phyloP scores from a whole-genome alignment of 768 basidiomycete species.

The Agrocybe pediades region DNA sequence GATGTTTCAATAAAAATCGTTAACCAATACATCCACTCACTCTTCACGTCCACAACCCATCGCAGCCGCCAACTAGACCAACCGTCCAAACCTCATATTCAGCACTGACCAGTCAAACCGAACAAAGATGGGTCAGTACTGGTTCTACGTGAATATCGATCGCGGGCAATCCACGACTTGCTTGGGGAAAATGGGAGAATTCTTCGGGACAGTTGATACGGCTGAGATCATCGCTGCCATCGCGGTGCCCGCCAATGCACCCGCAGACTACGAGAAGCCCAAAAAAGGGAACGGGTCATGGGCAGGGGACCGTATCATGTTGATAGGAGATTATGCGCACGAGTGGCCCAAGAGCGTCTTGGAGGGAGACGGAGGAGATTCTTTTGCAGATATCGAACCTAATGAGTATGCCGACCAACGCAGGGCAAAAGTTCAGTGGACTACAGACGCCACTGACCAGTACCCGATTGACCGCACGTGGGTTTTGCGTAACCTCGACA shows the following conservation, averaged over 20 bases:
- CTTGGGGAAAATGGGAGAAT: slow-evolving; percentile 8
- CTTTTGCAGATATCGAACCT: no score
- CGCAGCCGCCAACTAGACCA: no score
- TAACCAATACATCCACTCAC: no score
- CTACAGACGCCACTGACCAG: background rate
- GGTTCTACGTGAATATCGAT: slow-evolving; percentile 5
- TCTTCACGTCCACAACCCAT: no score
- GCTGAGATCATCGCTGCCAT: background rate
- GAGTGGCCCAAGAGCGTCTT: background rate
- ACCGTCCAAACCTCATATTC: no score
- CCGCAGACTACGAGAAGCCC: background rate
- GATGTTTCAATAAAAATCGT: no score
- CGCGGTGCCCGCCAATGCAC: background rate
- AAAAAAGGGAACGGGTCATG: background rate
- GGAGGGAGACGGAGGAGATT: no score
- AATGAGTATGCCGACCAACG: background rate
- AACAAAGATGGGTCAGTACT: slow-evolving; percentile 9
- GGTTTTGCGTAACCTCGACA: background rate
- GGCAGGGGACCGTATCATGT: background rate
- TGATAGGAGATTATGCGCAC: background rate
- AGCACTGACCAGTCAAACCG: no score
- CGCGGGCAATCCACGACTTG: background rate
- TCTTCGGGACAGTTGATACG: background rate
- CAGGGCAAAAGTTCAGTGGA: background rate
- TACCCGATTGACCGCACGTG: background rate